Evolutionary conservation across 345 rosid genomes (phyloP).

Genomic region (Populus tremula): DNA sequence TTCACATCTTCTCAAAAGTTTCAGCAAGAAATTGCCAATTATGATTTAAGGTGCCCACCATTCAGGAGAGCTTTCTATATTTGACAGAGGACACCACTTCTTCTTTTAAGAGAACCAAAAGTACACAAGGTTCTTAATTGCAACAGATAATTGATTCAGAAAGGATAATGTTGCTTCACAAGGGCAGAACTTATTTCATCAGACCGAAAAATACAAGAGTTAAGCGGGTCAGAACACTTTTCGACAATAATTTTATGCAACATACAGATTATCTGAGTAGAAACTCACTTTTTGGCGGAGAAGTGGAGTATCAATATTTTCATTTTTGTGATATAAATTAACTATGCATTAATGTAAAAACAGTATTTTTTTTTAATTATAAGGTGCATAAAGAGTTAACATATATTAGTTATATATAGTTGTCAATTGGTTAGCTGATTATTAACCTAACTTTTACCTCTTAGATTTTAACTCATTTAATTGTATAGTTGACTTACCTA

Average conservation of each 20-base stretch:
- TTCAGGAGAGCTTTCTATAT: not conserved
- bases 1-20: constrained; percentile 2
- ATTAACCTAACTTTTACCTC: not conserved
- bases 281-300: not conserved
- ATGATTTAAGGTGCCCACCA: not conserved
- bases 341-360: too few species aligned
- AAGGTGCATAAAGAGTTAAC: too few species aligned
- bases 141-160: constrained; percentile 4
- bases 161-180: constrained; percentile 7
- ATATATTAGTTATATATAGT: too few species aligned
- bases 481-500: not conserved
- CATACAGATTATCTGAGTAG: not conserved
- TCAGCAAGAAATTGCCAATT: not conserved
- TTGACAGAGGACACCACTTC: not conserved
- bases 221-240: not conserved
- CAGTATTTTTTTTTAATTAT: too few species aligned
- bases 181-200: not conserved
- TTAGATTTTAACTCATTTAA: not conserved
- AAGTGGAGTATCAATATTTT: not conserved
- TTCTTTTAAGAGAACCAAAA: not conserved
- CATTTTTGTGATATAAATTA: too few species aligned
- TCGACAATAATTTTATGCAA: not conserved
- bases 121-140: constrained; percentile 11
- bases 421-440: not conserved
- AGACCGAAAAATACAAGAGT: not conserved